A percentile compares a stretch with the other conserved stretches of the same genome.
Evolutionary conservation across 768 basidiomycete species (phyloP).

Genomic region (Mycena chlorophos): DNA sequence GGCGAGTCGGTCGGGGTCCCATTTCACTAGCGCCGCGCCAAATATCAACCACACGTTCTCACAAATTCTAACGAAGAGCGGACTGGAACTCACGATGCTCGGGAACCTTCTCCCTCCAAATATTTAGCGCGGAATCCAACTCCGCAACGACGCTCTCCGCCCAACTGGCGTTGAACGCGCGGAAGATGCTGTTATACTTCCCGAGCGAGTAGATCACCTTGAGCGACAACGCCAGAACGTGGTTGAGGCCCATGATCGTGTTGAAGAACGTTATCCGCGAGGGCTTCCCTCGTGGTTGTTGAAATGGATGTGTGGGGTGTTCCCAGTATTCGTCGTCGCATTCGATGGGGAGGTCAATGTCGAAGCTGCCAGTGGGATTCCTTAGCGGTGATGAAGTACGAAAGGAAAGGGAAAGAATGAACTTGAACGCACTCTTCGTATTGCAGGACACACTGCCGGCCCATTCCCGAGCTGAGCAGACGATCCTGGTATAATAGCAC

Average conservation of each 20-base stretch:
- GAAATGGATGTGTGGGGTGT: slow-evolving; percentile 51
- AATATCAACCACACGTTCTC: neutral
- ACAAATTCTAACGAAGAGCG: too few relatives aligned
- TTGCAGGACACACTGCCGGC: slow-evolving; percentile 67
- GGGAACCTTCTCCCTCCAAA: slow-evolving; percentile 73
- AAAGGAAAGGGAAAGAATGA: slow-evolving; percentile 21
- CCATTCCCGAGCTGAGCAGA: slow-evolving; percentile 51
- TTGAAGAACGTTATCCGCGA: slow-evolving; percentile 58
- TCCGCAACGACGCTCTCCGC: slow-evolving; percentile 65
- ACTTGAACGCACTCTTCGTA: slow-evolving; percentile 78
- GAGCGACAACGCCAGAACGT: slow-evolving; percentile 52
- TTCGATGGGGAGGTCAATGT: slow-evolving; percentile 64
- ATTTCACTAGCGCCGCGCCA: neutral
- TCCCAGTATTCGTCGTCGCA: too few relatives aligned
- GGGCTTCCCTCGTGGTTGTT: slow-evolving; percentile 60
- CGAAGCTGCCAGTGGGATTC: slow-evolving; percentile 64
- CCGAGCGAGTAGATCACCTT: slow-evolving; percentile 61
- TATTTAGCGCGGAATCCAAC: too few relatives aligned
- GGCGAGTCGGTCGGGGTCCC: slow-evolving; percentile 35
- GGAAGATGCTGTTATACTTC: slow-evolving; percentile 49
- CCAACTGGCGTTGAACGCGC: slow-evolving; percentile 51
- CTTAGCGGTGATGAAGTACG: neutral
- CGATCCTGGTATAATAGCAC: slow-evolving; percentile 42
- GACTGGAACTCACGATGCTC: slow-evolving; percentile 3
- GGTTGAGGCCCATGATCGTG: slow-evolving; percentile 52